Conservation (phyloP, 2,329 filamentous ascomycete species). For the Paramyrothecium sp. region DNA sequence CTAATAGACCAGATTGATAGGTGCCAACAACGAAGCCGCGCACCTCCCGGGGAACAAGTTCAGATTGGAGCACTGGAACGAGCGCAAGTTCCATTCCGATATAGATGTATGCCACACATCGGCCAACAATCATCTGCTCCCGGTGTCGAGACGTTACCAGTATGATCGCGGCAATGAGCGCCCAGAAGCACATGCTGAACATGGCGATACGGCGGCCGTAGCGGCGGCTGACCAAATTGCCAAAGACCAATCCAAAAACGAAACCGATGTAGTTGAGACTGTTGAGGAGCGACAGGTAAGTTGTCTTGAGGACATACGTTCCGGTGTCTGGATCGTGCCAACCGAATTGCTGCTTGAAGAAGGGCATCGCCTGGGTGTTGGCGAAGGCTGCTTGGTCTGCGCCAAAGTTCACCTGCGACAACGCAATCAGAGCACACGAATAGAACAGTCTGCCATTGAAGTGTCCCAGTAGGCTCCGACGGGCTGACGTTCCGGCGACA, state of each 20-base stretch:
- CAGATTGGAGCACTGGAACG: slow-evolving; percentile 31
- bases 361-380: slow-evolving; percentile 33
- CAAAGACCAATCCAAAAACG: slow-evolving; percentile 19
- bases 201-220: slow-evolving; percentile 33
- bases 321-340: slow-evolving; percentile 18
- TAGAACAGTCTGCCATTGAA: background rate
- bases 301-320: slow-evolving; percentile 20
- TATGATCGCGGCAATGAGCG: slow-evolving; percentile 27
- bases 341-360: slow-evolving; percentile 32
- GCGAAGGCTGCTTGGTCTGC: slow-evolving; percentile 35
- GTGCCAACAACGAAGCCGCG: slow-evolving; percentile 27
- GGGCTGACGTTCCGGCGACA: too few relatives aligned
- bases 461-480: too few relatives aligned
- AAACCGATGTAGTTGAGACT: slow-evolving; percentile 28
- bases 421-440: slow-evolving; percentile 23
- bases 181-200: slow-evolving; percentile 33
- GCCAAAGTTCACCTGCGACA: slow-evolving; percentile 37
- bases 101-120: slow-evolving; percentile 35
- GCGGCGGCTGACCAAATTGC: slow-evolving; percentile 24
- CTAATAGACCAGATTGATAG: slow-evolving; percentile 1
- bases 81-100: slow-evolving; percentile 37
- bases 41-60: slow-evolving; percentile 24
- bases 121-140: slow-evolving; percentile 29
- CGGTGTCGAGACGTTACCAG: slow-evolving; percentile 24
- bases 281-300: slow-evolving; percentile 28